phyloP scores from a whole-genome alignment of 2,329 filamentous ascomycete species.

The Lizonia empirigonia region DNA sequence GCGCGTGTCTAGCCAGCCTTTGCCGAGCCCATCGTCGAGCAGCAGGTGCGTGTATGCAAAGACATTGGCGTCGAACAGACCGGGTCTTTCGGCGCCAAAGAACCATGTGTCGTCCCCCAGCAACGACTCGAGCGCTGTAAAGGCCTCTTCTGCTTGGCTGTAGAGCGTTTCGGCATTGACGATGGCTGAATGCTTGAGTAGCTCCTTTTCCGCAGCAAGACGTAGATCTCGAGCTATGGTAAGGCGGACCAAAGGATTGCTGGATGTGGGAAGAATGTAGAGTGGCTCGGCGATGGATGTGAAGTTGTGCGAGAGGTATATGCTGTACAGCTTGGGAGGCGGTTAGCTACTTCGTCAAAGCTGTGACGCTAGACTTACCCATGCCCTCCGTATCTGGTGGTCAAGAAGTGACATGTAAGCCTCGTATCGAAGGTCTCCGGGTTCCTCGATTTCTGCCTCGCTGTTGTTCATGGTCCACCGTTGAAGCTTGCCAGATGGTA shows the following conservation, averaged over 20 bases:
- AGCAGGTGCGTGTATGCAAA: constrained; percentile 90
- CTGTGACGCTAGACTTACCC: constrained; percentile 59
- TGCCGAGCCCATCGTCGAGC: constrained; percentile 64
- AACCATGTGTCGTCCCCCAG: constrained; percentile 66
- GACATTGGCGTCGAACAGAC: constrained; percentile 83
- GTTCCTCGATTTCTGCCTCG: constrained; percentile 47
- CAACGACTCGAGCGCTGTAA: constrained; percentile 64
- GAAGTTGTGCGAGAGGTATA: constrained; percentile 80
- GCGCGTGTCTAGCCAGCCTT: constrained; percentile 65
- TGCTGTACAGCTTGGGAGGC: constrained; percentile 66
- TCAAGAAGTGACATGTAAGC: constrained; percentile 81
- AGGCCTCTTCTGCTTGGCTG: constrained; percentile 65
- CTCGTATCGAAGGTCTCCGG: constrained; percentile 65
- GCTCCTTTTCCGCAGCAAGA: constrained; percentile 73
- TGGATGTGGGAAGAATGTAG: constrained; percentile 70
- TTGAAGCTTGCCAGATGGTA: constrained; percentile 70
- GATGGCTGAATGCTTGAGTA: constrained; percentile 67
- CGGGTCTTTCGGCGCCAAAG: constrained; percentile 63
- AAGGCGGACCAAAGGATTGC: constrained; percentile 65
- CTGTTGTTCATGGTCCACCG: constrained; percentile 65
- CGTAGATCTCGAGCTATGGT: constrained; percentile 70
- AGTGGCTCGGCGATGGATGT: constrained; percentile 68
- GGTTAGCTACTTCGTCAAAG: constrained; percentile 4
- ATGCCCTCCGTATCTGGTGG: constrained; percentile 79
- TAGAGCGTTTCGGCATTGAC: constrained; percentile 64